Evolutionary conservation across 345 rosid species (phyloP).

Genomic region (Anastatica hierochuntica): DNA sequence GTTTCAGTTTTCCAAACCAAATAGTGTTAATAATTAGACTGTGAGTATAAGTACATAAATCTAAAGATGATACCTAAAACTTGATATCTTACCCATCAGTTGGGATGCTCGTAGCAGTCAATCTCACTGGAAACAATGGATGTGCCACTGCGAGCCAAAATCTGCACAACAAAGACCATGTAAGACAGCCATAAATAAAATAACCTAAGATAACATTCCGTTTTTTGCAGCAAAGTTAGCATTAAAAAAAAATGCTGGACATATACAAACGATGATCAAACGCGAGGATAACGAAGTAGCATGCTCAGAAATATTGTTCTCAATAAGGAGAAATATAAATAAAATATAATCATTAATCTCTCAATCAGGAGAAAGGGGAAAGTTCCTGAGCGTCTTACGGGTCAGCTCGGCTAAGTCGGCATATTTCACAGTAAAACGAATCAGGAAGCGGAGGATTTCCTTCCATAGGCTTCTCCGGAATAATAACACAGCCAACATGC

Average conservation of each 20-base stretch:
- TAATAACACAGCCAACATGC: conserved; percentile 65
- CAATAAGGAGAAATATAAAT: neutral
- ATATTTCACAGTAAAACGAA: conserved; percentile 70
- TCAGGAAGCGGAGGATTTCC: conserved; percentile 56
- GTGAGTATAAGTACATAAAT: neutral
- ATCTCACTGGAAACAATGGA: conserved; percentile 58
- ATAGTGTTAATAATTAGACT: neutral
- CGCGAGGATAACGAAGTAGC: neutral
- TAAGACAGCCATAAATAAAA: neutral
- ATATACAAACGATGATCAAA: neutral
- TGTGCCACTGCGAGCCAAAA: conserved; percentile 58
- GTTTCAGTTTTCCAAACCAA: neutral
- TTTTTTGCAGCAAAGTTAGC: neutral
- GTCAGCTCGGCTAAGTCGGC: conserved; percentile 88
- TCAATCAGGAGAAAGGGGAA: neutral
- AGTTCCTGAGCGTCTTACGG: conserved; percentile 48
- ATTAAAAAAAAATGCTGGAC: neutral
- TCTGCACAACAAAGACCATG: conserved; percentile 33
- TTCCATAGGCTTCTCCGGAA: conserved; percentile 65
- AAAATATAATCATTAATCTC: neutral
- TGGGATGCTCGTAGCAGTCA: conserved; percentile 43
- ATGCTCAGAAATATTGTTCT: neutral
- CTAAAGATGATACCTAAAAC: neutral
- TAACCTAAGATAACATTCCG: neutral
- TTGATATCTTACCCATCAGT: conserved; percentile 67